Percentiles rank a stretch among this genome's conserved stretches.
Conservation (phyloP, 1,284 basidiomycete genomes). For the Phellopilus nigrolimitatus region DNA sequence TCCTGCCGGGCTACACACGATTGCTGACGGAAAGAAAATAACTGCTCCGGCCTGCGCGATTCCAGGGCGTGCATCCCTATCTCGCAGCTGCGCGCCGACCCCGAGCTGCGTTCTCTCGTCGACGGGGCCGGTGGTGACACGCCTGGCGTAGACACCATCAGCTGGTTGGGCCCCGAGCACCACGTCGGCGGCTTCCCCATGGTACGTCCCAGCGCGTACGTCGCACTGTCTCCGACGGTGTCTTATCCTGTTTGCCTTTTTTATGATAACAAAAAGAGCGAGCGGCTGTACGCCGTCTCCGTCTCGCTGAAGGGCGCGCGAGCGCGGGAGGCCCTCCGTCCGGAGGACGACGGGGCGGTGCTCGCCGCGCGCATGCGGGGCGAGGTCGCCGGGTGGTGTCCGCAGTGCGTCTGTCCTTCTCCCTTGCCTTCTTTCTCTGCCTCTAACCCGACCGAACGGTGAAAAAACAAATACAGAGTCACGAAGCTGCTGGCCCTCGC, state of each 20-base stretch:
- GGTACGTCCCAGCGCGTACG: not conserved
- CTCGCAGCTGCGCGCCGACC: not conserved
- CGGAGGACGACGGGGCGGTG: not conserved
- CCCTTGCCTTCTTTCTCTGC: not conserved
- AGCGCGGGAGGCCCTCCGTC: not conserved
- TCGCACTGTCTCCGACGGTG: not conserved
- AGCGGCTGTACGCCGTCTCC: not conserved
- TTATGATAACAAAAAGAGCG: not conserved
- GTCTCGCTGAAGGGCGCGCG: not conserved
- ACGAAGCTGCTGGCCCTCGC: not conserved
- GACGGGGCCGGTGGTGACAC: no score
- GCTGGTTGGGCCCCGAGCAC: constrained; percentile 6
- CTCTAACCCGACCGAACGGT: no score
- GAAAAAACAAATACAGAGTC: not conserved
- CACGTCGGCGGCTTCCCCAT: not conserved
- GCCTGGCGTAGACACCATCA: not conserved
- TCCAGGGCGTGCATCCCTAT: not conserved
- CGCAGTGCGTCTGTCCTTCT: not conserved
- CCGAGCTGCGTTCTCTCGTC: not conserved
- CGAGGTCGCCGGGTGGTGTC: constrained; percentile 6
- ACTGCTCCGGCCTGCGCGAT: no score
- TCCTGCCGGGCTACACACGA: not conserved
- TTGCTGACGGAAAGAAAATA: no score
- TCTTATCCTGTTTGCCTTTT: not conserved
- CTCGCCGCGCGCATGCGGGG: not conserved